These are phyloP conservation scores for Diaporthe batatas DNA, from an alignment of 2,329 filamentous ascomycete species.

Conservation along the genomic window DNA sequence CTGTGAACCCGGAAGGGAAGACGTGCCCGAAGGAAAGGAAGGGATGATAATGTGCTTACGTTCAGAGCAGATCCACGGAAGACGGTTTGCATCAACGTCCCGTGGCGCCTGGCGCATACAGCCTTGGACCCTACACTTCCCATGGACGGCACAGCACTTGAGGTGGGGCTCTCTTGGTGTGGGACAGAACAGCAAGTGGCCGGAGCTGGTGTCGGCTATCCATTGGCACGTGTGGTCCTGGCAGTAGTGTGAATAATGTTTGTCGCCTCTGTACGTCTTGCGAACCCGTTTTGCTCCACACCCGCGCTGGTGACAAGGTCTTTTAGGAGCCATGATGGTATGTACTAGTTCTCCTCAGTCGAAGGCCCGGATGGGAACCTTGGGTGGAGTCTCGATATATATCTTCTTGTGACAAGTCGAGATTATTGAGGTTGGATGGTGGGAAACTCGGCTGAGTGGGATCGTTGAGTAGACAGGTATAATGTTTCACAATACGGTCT, in stretches of 20 bases:
- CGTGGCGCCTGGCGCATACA: neutral
- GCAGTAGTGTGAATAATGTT: neutral
- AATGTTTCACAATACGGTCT: neutral
- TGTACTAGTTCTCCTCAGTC: too few relatives aligned
- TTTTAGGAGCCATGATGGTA: neutral
- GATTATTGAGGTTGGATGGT: neutral
- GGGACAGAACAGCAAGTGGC: neutral
- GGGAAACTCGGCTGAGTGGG: neutral
- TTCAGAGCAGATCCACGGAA: neutral
- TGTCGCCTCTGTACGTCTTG: neutral
- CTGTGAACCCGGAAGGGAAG: too few relatives aligned
- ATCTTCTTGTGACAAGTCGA: neutral
- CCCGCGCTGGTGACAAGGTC: too few relatives aligned
- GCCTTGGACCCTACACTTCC: neutral
- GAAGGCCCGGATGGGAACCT: too few relatives aligned
- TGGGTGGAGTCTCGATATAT: neutral
- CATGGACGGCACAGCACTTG: neutral
- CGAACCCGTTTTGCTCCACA: too few relatives aligned
- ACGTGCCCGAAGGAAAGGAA: neutral
- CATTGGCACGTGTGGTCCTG: conserved; percentile 11
- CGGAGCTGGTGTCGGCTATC: neutral
- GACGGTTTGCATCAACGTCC: neutral
- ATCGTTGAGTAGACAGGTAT: too few relatives aligned
- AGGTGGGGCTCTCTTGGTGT: neutral
- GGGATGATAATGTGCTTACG: neutral